Evolutionary conservation across 345 rosid species (phyloP).

Genomic region (Turritis glabra): DNA sequence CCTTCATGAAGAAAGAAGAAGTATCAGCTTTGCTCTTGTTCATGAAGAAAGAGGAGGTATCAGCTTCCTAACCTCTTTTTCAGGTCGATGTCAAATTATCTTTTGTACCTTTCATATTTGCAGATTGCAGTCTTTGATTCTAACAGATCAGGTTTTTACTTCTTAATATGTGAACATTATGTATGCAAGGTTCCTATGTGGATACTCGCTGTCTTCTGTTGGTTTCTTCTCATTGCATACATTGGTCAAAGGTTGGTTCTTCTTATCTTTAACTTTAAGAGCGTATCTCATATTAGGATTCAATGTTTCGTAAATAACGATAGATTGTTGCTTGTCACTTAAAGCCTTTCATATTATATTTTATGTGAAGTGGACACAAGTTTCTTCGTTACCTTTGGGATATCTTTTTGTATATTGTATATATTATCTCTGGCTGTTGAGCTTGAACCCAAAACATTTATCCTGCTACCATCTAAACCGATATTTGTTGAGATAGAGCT

Average conservation of each 20-base stretch:
- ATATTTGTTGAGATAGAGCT: background rate
- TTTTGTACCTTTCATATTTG: background rate
- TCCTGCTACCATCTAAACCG: background rate
- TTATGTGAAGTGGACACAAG: conserved; percentile 3
- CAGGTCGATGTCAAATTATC: background rate
- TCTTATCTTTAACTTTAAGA: background rate
- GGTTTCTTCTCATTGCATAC: background rate
- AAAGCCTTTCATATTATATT: background rate
- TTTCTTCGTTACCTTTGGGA: no score
- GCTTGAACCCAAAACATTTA: background rate
- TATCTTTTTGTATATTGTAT: background rate
- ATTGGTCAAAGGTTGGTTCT: background rate
- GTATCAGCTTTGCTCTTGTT: background rate
- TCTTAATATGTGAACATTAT: background rate
- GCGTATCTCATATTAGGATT: background rate
- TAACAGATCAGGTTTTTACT: background rate
- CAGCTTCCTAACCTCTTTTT: no score
- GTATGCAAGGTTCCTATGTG: background rate
- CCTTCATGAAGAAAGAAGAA: background rate
- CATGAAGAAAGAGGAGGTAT: background rate
- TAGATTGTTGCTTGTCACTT: background rate
- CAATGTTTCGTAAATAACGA: background rate
- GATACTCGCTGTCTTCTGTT: background rate
- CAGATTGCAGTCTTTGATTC: background rate
- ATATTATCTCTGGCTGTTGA: background rate